Conservation (phyloP, 306 rosid genomes). For the Abrus precatorius region DNA sequence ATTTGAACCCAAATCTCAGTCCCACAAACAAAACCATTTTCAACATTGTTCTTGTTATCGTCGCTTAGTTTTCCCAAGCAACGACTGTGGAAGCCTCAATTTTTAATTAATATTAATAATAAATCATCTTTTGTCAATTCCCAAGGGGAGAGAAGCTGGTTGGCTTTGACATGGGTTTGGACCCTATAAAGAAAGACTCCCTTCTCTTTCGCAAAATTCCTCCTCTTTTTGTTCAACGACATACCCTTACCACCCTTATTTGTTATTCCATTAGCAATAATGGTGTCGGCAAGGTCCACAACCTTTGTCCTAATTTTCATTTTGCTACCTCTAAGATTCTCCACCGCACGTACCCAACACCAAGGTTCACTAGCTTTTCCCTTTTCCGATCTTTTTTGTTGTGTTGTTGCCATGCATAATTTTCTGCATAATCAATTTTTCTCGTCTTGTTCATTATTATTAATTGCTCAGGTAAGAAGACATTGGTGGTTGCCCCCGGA, state of each 20-base stretch:
- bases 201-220: conserved; percentile 44
- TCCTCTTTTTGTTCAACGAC: conserved; percentile 40
- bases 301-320: conserved; percentile 44
- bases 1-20: background rate
- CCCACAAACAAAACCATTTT: conserved; percentile 23
- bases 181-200: conserved; percentile 46
- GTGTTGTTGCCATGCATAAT: background rate
- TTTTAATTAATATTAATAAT: background rate
- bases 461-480: conserved; percentile 39
- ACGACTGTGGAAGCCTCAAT: conserved; percentile 36
- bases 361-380: conserved; percentile 50
- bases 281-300: conserved; percentile 55
- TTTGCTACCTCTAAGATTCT: conserved; percentile 49
- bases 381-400: background rate
- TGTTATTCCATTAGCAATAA: conserved; percentile 39
- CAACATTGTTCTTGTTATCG: conserved; percentile 43
- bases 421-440: background rate
- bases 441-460: background rate
- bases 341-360: conserved; percentile 37
- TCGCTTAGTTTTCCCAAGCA: conserved; percentile 51
- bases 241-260: conserved; percentile 1
- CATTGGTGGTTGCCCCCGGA: background rate
- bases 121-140: conserved; percentile 18
- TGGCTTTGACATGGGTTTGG: conserved; percentile 56
- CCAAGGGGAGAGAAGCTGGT: background rate